A percentile compares a stretch with the other conserved stretches of the same genome.
phyloP scores from a whole-genome alignment of 2,329 filamentous ascomycete species.

The Hortaea werneckii region DNA sequence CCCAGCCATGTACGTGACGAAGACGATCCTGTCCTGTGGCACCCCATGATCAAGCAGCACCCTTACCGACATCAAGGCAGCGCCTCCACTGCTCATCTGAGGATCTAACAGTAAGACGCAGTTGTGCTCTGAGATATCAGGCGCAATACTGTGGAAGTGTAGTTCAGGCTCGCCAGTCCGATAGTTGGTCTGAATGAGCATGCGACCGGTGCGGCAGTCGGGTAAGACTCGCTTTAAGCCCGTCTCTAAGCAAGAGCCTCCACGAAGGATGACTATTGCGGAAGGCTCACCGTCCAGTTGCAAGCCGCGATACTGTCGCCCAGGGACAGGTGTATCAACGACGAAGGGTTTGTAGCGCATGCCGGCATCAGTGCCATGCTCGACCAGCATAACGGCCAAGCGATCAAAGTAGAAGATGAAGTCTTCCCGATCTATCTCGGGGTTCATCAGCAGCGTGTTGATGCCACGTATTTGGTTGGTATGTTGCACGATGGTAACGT shows the following conservation, averaged over 20 bases:
- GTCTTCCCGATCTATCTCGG: constrained; percentile 69
- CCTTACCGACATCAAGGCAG: constrained; percentile 83
- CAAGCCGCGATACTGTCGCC: constrained; percentile 61
- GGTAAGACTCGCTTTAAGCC: constrained; percentile 84
- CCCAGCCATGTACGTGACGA: constrained; percentile 87
- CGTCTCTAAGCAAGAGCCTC: constrained; percentile 78
- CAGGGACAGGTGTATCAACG: constrained; percentile 59
- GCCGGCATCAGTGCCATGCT: constrained; percentile 65
- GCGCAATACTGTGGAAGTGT: constrained; percentile 74
- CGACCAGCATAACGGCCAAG: constrained; percentile 71
- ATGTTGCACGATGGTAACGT: constrained; percentile 62
- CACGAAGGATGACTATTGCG: constrained; percentile 79
- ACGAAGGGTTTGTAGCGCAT: constrained; percentile 55
- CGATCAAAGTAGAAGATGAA: constrained; percentile 98
- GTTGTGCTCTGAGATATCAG: constrained; percentile 62
- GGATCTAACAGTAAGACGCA: constrained; percentile 81
- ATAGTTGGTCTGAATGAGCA: constrained; percentile 77
- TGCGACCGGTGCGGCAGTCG: constrained; percentile 77
- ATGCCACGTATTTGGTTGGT: constrained; percentile 78
- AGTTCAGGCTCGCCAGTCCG: constrained; percentile 83
- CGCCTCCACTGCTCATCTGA: constrained; percentile 87
- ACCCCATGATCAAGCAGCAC: constrained; percentile 95
- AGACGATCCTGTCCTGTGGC: constrained; percentile 69
- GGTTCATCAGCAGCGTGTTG: constrained; percentile 80
- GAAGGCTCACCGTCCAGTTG: constrained; percentile 61